Percentiles rank a stretch among this genome's conserved stretches.
Evolutionary conservation across 2,329 filamentous ascomycete genomes (phyloP).

Genomic region (Penicillium sp.): DNA sequence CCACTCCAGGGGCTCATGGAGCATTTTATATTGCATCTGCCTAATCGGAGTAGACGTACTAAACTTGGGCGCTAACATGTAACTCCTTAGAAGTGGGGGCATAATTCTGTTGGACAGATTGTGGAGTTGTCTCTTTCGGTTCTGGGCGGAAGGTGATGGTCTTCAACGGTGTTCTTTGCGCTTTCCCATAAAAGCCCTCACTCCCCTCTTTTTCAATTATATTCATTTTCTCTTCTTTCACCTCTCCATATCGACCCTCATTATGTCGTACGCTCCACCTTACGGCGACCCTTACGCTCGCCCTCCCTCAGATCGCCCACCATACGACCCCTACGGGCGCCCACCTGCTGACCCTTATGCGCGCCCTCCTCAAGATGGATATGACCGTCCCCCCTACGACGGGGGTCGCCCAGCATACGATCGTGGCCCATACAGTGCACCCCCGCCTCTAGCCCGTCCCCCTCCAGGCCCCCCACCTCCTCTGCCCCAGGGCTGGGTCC

Average conservation of each 20-base stretch:
- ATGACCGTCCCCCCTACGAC: conserved; percentile 17
- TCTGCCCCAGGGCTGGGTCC: conserved; percentile 61
- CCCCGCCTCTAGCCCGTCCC: conserved; percentile 31
- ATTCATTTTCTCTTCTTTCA: not conserved
- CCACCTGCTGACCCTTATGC: conserved; percentile 19
- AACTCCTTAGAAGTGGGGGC: conserved; percentile 10
- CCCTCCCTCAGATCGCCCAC: conserved; percentile 21
- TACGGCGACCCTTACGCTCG: conserved; percentile 25
- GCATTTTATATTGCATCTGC: conserved; percentile 16
- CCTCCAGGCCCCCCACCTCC: conserved; percentile 48
- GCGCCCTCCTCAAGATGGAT: conserved; percentile 7
- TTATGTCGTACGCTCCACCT: conserved; percentile 23
- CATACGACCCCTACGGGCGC: conserved; percentile 14
- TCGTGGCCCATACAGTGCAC: conserved; percentile 24
- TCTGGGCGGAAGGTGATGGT: conserved; percentile 14
- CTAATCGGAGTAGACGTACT: conserved; percentile 8
- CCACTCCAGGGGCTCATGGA: conserved; percentile 3
- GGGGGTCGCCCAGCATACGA: conserved; percentile 37
- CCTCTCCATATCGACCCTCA: not conserved
- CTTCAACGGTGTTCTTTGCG: conserved; percentile 5
- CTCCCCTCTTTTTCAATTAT: not conserved
- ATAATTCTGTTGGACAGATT: conserved; percentile 1
- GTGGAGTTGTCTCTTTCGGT: conserved; percentile 14
- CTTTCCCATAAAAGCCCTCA: conserved; percentile 14
- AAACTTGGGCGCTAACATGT: conserved; percentile 12